Evolutionary conservation across 306 rosid species (phyloP).

Genomic region (Dalbergia cultrata): DNA sequence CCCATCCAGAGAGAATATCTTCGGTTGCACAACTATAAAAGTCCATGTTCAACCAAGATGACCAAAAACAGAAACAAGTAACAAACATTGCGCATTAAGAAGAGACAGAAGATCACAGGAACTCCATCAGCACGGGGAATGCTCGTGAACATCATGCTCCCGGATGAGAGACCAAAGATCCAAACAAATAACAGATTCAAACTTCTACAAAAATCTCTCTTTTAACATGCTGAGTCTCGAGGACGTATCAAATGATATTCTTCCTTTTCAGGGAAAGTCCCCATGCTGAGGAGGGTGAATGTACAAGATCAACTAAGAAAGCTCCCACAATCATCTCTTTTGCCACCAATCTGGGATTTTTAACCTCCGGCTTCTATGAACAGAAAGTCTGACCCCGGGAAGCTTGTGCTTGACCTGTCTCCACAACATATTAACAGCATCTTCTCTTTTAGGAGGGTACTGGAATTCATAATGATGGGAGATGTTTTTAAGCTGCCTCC

Average conservation of each 20-base stretch:
- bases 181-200: conserved; percentile 42
- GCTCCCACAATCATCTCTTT: conserved; percentile 61
- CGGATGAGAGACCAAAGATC: conserved; percentile 27
- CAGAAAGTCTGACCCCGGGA: conserved; percentile 73
- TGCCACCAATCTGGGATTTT: conserved; percentile 93
- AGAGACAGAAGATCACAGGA: conserved; percentile 10
- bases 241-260: conserved; percentile 39
- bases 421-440: conserved; percentile 95
- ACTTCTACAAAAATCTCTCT: conserved; percentile 37
- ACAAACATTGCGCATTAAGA: conserved; percentile 10
- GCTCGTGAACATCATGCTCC: conserved; percentile 24
- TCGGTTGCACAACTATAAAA: conserved; percentile 8
- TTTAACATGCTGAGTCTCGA: conserved; percentile 35
- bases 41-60: conserved; percentile 14
- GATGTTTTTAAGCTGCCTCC: conserved; percentile 75
- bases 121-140: conserved; percentile 14
- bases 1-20: conserved; percentile 8
- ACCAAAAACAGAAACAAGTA: conserved; percentile 30
- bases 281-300: conserved; percentile 50
- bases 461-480: conserved; percentile 90
- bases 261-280: conserved; percentile 44
- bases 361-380: conserved; percentile 81
- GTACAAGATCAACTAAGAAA: conserved; percentile 49
- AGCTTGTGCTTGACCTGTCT: conserved; percentile 93
- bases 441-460: conserved; percentile 83